These are phyloP conservation scores for Solanum hybrid DNA, from an alignment of 305 asterid species.

Conservation along the genomic window DNA sequence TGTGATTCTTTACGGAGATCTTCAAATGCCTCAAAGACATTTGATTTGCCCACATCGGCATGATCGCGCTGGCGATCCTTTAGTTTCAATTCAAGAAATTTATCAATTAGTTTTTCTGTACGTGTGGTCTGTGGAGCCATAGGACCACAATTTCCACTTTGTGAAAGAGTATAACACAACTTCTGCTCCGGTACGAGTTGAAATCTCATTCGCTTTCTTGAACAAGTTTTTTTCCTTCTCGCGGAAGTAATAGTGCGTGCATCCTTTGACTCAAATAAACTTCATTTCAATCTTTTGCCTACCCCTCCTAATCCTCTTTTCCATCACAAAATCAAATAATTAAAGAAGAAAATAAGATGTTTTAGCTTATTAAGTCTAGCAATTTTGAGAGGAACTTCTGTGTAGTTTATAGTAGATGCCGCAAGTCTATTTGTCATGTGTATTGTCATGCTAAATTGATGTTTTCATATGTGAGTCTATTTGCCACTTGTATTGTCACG, in stretches of 20 bases:
- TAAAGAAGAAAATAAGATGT: neutral
- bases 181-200: neutral
- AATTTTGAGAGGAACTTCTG: neutral
- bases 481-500: neutral
- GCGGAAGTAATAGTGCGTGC: neutral
- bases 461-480: neutral
- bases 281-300: neutral
- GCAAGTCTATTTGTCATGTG: neutral
- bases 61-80: neutral
- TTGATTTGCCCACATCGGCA: neutral
- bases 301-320: neutral
- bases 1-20: neutral
- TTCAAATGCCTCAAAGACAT: neutral
- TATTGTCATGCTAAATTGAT: neutral
- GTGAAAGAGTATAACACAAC: neutral
- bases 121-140: neutral
- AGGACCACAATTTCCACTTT: neutral
- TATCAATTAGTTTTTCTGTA: neutral
- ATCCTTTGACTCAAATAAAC: neutral
- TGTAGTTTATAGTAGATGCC: neutral
- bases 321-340: neutral
- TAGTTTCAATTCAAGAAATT: neutral
- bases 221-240: neutral
- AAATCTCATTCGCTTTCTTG: neutral
- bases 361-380: neutral